Conservation (phyloP, 2,329 filamentous ascomycete species). For the Cadophora malorum region DNA sequence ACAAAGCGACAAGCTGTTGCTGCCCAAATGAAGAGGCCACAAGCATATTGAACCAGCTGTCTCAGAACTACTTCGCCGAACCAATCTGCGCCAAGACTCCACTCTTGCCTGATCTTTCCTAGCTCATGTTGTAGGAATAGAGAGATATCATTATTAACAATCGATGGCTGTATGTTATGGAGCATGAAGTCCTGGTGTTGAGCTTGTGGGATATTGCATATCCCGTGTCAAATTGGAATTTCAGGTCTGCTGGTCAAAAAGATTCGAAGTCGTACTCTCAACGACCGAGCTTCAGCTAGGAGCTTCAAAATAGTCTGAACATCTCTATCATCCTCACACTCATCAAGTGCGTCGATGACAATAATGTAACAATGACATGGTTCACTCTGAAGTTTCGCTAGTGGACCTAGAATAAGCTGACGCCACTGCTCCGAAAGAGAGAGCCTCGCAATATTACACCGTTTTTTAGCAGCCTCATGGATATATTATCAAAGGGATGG, state of each 20-base stretch:
- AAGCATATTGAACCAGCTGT: conserved; percentile 31
- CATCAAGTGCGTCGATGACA: conserved; percentile 9
- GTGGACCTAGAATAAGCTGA: neutral
- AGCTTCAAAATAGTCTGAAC: conserved; percentile 15
- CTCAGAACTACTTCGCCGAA: conserved; percentile 24
- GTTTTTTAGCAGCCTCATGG: neutral
- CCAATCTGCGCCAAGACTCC: conserved; percentile 21
- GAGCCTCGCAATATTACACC: neutral
- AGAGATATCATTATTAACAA: conserved; percentile 42
- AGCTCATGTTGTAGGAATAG: conserved; percentile 36
- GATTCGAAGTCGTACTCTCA: conserved; percentile 10
- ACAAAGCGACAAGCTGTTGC: conserved; percentile 28
- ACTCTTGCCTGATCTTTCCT: conserved; percentile 19
- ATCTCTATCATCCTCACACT: neutral
- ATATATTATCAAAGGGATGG: conserved; percentile 4
- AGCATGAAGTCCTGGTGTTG: conserved; percentile 35
- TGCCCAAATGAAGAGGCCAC: conserved; percentile 15
- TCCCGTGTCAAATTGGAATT: conserved; percentile 10
- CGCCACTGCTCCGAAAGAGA: neutral
- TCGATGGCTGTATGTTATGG: conserved; percentile 33
- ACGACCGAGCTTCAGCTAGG: conserved; percentile 14
- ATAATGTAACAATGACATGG: neutral
- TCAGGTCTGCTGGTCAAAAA: conserved; percentile 17
- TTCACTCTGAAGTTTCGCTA: neutral
- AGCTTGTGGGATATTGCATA: neutral